Evolutionary conservation across 2,329 filamentous ascomycete species (phyloP).

Genomic region (Fusarium foetens): DNA sequence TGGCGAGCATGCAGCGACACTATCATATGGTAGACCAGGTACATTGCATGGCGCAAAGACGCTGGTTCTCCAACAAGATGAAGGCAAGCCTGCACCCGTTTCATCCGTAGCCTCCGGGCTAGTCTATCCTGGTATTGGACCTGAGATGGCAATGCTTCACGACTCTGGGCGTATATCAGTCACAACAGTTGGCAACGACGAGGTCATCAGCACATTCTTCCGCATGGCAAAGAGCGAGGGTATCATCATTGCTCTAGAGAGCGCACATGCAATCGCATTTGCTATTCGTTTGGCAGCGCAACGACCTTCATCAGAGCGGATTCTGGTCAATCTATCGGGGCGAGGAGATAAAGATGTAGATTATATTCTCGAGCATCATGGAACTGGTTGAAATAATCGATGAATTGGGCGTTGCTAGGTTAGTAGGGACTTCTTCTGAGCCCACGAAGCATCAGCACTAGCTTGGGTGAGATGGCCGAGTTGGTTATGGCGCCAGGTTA

Average conservation of each 20-base stretch:
- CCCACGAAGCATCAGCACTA: background rate
- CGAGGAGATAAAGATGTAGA: slow-evolving; percentile 14
- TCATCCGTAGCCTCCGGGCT: slow-evolving; percentile 7
- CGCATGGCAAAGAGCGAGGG: background rate
- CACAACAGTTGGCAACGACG: background rate
- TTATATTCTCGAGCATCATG: slow-evolving; percentile 1
- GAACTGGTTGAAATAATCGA: background rate
- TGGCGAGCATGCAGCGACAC: slow-evolving; percentile 4
- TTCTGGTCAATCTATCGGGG: background rate
- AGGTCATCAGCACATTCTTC: slow-evolving; percentile 1
- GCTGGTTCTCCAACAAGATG: background rate
- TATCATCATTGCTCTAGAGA: slow-evolving; percentile 3
- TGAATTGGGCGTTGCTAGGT: rapidly evolving
- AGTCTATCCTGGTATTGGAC: background rate
- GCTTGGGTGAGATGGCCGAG: slow-evolving; percentile 8
- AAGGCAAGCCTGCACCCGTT: background rate
- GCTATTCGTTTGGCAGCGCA: background rate
- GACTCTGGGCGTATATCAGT: background rate
- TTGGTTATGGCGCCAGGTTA: slow-evolving; percentile 13
- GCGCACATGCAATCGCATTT: slow-evolving; percentile 7
- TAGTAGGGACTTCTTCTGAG: rapidly evolving
- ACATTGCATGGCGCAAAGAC: slow-evolving; percentile 14
- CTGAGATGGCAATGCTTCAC: slow-evolving; percentile 5
- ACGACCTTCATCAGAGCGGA: background rate
- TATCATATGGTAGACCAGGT: slow-evolving; percentile 1